Percentiles rank a stretch among this genome's conserved stretches.
phyloP scores from a whole-genome alignment of 192 early-diverging fungal genomes.

The Coemansia umbellata region DNA sequence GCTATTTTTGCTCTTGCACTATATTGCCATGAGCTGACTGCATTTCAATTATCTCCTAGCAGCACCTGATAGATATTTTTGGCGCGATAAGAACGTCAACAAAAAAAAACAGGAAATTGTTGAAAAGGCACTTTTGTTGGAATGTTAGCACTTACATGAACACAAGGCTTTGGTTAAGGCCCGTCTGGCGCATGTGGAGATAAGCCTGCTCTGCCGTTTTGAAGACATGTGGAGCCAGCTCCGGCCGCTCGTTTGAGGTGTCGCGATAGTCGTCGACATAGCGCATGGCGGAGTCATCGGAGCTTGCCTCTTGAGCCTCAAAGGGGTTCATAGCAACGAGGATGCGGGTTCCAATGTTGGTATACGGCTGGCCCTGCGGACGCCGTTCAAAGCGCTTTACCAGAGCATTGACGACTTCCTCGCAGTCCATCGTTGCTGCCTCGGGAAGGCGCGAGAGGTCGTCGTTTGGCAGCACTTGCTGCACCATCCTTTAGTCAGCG shows the following conservation, averaged over 20 bases:
- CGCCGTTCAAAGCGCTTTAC: constrained; percentile 48
- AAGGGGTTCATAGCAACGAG: constrained; percentile 71
- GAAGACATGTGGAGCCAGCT: constrained; percentile 63
- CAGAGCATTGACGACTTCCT: constrained; percentile 40
- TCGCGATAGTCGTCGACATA: constrained; percentile 75
- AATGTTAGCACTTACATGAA: constrained; percentile 48
- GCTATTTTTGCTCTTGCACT: no score
- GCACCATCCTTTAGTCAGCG: constrained; percentile 15
- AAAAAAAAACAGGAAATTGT: no score
- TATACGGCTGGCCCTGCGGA: constrained; percentile 58
- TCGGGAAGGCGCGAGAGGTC: constrained; percentile 45
- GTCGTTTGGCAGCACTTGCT: constrained; percentile 25
- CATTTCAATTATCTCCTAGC: no score
- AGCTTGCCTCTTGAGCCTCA: constrained; percentile 53
- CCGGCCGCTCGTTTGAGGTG: constrained; percentile 39
- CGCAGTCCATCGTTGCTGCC: constrained; percentile 32
- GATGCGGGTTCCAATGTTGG: constrained; percentile 62
- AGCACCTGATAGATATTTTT: no score
- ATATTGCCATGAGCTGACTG: no score
- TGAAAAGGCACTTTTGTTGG: no score
- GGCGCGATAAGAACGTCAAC: no score
- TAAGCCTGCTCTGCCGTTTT: constrained; percentile 70
- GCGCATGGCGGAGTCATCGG: constrained; percentile 61
- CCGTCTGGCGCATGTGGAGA: constrained; percentile 66
- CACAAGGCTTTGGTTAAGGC: constrained; percentile 67